A percentile compares a stretch with the other conserved stretches of the same genome.
Evolutionary conservation across 805 yeast genomes (phyloP).

Genomic region (Barnettozyma sp.): DNA sequence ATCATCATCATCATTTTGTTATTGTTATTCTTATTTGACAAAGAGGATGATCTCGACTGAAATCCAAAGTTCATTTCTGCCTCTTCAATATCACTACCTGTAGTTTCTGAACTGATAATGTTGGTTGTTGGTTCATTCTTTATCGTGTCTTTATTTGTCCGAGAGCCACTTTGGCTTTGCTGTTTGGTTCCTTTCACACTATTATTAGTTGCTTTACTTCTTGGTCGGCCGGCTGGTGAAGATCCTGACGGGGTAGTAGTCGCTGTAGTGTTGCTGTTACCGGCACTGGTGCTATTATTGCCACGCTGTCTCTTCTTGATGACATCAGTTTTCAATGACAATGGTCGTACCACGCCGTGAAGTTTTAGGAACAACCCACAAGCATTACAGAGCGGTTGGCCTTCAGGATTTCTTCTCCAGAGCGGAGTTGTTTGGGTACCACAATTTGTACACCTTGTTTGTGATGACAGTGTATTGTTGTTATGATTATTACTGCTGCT

Average conservation of each 20-base stretch:
- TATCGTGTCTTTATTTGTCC: too few species aligned
- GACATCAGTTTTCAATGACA: conserved; percentile 85
- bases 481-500: too few species aligned
- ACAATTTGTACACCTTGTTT: conserved; percentile 74
- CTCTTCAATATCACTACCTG: conserved; percentile 8
- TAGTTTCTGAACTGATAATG: conserved; percentile 6
- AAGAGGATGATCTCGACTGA: too few species aligned
- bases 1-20: too few species aligned
- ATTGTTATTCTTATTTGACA: too few species aligned
- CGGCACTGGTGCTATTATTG: conserved; percentile 21
- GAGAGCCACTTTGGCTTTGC: too few species aligned
- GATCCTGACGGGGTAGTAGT: too few species aligned
- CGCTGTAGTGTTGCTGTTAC: conserved; percentile 9
- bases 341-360: conserved; percentile 93
- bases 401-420: conserved; percentile 91
- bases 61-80: conserved; percentile 5
- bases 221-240: background rate
- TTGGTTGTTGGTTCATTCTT: conserved; percentile 1
- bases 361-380: conserved; percentile 89
- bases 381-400: conserved; percentile 91
- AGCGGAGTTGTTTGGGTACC: conserved; percentile 88
- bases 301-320: conserved; percentile 85
- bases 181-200: too few species aligned
- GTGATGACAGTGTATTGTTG: too few species aligned
- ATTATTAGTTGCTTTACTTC: too few species aligned